Evolutionary conservation across 768 basidiomycete genomes (phyloP).

Genomic region (Serendipita sp.): DNA sequence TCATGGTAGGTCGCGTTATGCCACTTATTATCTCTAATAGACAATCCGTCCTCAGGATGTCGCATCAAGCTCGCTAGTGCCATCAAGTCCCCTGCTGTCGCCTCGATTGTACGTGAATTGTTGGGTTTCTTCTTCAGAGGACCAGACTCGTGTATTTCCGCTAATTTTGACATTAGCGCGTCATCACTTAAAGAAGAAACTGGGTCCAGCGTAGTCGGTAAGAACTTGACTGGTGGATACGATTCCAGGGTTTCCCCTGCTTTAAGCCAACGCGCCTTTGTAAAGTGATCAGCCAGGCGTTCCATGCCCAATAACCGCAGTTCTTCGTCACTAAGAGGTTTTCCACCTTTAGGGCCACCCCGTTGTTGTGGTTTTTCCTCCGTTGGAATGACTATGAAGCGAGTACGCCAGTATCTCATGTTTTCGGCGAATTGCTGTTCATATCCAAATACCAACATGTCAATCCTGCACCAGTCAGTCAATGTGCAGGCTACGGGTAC

Average conservation of each 20-base stretch:
- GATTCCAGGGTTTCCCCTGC: conserved; percentile 35
- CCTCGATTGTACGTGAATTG: conserved; percentile 55
- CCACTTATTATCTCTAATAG: conserved; percentile 77
- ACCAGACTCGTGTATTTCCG: conserved; percentile 55
- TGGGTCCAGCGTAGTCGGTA: conserved; percentile 75
- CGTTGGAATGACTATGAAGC: conserved; percentile 85
- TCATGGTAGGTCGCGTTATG: conserved; percentile 56
- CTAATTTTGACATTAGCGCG: conserved; percentile 59
- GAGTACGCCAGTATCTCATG: conserved; percentile 82
- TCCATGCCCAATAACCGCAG: conserved; percentile 78
- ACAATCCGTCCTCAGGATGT: conserved; percentile 57
- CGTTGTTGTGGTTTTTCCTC: conserved; percentile 37
- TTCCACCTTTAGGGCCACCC: conserved; percentile 24
- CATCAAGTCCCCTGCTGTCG: conserved; percentile 32
- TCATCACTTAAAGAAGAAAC: conserved; percentile 67
- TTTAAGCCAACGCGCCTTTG: conserved; percentile 63
- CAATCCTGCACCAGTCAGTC: conserved; percentile 33
- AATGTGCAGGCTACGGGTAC: not conserved
- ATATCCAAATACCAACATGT: conserved; percentile 74
- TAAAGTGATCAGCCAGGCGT: conserved; percentile 78
- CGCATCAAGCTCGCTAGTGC: conserved; percentile 71
- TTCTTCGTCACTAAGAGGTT: conserved; percentile 72
- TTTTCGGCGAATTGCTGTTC: conserved; percentile 68
- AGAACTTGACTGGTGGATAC: conserved; percentile 47
- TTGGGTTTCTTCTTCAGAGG: conserved; percentile 67